Evolutionary conservation across 176 grass and related monocot species (phyloP).

Genomic region (Carex kokanica): DNA sequence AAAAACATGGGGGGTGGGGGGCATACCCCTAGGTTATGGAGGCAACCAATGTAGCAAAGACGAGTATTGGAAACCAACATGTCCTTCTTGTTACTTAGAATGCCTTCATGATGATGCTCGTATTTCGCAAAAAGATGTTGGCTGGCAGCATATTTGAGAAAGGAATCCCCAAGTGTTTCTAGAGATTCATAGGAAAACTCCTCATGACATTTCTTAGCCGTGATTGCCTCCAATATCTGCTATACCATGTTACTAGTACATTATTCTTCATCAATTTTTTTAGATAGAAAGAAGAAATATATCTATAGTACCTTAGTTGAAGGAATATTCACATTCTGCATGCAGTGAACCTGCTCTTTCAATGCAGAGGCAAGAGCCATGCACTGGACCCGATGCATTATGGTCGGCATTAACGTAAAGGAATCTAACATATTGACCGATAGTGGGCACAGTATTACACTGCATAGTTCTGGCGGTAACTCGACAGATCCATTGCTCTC

Average conservation of each 20-base stretch:
- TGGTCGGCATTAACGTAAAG: slow-evolving; percentile 53
- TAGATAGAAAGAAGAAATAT: background rate
- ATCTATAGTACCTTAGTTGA: slow-evolving; percentile 44
- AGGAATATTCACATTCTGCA: slow-evolving; percentile 47
- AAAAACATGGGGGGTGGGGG: background rate
- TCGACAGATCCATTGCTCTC: slow-evolving; percentile 31
- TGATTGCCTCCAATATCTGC: slow-evolving; percentile 79
- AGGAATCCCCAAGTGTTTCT: slow-evolving; percentile 88
- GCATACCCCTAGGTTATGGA: slow-evolving; percentile 57
- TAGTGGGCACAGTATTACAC: slow-evolving; percentile 51
- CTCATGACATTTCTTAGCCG: slow-evolving; percentile 63
- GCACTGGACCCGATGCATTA: slow-evolving; percentile 71
- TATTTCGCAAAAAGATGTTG: slow-evolving; percentile 58
- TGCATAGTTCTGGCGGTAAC: slow-evolving; percentile 78
- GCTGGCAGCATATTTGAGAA: slow-evolving; percentile 65
- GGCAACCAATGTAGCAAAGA: slow-evolving; percentile 49
- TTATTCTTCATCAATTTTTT: background rate
- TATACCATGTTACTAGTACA: slow-evolving; percentile 15
- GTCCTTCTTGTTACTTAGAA: slow-evolving; percentile 68
- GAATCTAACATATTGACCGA: slow-evolving; percentile 32
- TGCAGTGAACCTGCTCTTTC: slow-evolving; percentile 38
- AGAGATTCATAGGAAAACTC: slow-evolving; percentile 73
- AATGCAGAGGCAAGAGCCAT: slow-evolving; percentile 63
- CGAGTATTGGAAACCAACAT: slow-evolving; percentile 63
- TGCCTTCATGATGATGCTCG: slow-evolving; percentile 68